Evolutionary conservation across 345 rosid species (phyloP).

Genomic region (Aquilaria sinensis): DNA sequence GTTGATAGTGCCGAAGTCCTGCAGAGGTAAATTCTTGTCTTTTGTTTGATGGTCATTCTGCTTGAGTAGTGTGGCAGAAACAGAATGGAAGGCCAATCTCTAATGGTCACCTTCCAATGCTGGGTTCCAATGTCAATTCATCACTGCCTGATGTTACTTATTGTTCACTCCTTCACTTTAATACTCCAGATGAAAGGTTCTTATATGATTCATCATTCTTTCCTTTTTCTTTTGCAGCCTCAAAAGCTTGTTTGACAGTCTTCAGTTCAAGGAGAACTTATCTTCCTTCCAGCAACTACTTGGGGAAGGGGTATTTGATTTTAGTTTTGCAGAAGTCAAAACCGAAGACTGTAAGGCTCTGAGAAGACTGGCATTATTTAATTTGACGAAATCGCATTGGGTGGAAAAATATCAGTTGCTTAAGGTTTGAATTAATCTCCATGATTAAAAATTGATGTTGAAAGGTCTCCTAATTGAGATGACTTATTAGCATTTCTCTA

Average conservation of each 20-base stretch:
- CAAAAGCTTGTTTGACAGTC: conserved; percentile 59
- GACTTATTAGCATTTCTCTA: conserved; percentile 16
- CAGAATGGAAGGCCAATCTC: no score
- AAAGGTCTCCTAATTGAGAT: background rate
- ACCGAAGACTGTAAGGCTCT: conserved; percentile 47
- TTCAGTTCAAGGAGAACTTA: conserved; percentile 71
- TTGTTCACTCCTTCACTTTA: background rate
- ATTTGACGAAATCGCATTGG: conserved; percentile 53
- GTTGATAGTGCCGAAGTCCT: conserved; percentile 44
- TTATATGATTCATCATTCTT: no score
- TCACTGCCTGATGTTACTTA: no score
- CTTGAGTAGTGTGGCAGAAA: no score
- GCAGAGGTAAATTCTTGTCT: conserved; percentile 33
- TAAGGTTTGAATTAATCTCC: conserved; percentile 37
- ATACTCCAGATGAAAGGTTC: background rate
- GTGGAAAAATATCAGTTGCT: conserved; percentile 44
- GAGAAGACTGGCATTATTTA: conserved; percentile 48
- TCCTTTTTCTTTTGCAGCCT: conserved; percentile 40
- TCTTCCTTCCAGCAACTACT: conserved; percentile 59
- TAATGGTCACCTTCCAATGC: no score
- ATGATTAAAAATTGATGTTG: background rate
- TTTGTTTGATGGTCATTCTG: no score
- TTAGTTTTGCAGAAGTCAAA: conserved; percentile 38
- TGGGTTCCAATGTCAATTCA: background rate
- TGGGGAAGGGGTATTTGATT: conserved; percentile 67